A percentile compares a stretch with the other conserved stretches of the same genome.
Evolutionary conservation across 2,329 filamentous ascomycete genomes (phyloP).

Genomic region (Leptographium lundbergii): DNA sequence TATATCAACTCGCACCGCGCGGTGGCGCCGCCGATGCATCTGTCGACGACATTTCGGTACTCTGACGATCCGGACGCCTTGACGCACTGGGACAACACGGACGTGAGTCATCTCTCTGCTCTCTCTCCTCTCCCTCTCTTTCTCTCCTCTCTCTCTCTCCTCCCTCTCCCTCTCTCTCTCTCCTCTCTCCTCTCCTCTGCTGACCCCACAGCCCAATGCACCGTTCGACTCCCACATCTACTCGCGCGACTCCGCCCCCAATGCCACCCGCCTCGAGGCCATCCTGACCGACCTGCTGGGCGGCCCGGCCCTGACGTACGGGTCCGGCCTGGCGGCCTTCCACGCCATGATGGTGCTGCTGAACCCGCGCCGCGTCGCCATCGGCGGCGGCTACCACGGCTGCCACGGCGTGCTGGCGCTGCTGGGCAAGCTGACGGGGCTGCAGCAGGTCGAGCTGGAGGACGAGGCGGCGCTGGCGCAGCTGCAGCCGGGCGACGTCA

Average conservation of each 20-base stretch:
- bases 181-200: background rate
- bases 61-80: slow-evolving; percentile 55
- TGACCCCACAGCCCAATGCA: slow-evolving; percentile 28
- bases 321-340: slow-evolving; percentile 76
- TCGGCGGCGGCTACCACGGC: slow-evolving; percentile 82
- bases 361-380: slow-evolving; percentile 70
- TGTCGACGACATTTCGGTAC: slow-evolving; percentile 87
- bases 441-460: slow-evolving; percentile 59
- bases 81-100: slow-evolving; percentile 33
- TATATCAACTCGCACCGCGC: slow-evolving; percentile 60
- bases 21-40: slow-evolving; percentile 79
- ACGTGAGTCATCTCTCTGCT: slow-evolving; percentile 32
- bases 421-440: slow-evolving; percentile 61
- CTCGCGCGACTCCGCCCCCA: slow-evolving; percentile 68
- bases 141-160: background rate
- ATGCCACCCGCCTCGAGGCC: slow-evolving; percentile 72
- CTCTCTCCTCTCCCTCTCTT: background rate
- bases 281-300: slow-evolving; percentile 63
- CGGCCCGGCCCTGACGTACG: slow-evolving; percentile 62
- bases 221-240: slow-evolving; percentile 61
- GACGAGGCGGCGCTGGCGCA: slow-evolving; percentile 30
- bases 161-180: background rate
- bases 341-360: slow-evolving; percentile 76
- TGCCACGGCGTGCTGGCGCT: slow-evolving; percentile 75
- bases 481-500: slow-evolving; percentile 64